Evolutionary conservation across 352 stramenopile genomes (phyloP).

Genomic region (Globisporangium megalacanthum): DNA sequence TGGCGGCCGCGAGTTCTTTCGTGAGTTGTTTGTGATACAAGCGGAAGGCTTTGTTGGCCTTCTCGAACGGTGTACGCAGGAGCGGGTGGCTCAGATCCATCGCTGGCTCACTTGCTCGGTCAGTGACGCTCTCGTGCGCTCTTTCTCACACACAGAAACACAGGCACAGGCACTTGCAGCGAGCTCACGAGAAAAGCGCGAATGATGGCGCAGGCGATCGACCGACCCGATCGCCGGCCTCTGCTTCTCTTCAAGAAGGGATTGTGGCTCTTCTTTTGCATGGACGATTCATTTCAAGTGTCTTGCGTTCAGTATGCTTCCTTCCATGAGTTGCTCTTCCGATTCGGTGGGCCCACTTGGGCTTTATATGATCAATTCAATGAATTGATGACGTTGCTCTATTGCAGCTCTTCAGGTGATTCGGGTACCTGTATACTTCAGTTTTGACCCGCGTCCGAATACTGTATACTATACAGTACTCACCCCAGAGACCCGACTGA

Average conservation of each 20-base stretch:
- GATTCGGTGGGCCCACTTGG: background rate
- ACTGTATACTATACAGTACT: too few species aligned
- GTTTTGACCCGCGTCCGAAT: too few species aligned
- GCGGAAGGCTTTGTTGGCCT: constrained; percentile 68
- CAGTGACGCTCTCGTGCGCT: background rate
- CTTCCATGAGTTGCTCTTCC: background rate
- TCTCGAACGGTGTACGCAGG: constrained; percentile 70
- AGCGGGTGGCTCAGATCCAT: constrained; percentile 72
- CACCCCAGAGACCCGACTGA: too few species aligned
- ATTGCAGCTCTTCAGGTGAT: background rate
- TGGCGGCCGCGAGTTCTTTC: constrained; percentile 46
- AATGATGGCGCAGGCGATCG: too few species aligned
- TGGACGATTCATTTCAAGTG: too few species aligned
- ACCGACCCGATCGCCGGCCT: too few species aligned
- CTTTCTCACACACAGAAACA: background rate
- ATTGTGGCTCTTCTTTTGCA: too few species aligned
- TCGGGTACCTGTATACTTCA: too few species aligned
- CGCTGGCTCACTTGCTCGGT: constrained; percentile 1
- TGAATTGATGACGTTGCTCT: background rate
- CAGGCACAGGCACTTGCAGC: too few species aligned
- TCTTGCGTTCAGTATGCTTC: too few species aligned
- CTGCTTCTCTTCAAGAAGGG: too few species aligned
- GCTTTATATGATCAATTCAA: background rate
- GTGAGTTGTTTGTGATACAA: constrained; percentile 79
- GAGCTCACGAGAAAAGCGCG: too few species aligned